phyloP scores from a whole-genome alignment of 2,329 filamentous ascomycete species.

The Aureobasidium sp. region DNA sequence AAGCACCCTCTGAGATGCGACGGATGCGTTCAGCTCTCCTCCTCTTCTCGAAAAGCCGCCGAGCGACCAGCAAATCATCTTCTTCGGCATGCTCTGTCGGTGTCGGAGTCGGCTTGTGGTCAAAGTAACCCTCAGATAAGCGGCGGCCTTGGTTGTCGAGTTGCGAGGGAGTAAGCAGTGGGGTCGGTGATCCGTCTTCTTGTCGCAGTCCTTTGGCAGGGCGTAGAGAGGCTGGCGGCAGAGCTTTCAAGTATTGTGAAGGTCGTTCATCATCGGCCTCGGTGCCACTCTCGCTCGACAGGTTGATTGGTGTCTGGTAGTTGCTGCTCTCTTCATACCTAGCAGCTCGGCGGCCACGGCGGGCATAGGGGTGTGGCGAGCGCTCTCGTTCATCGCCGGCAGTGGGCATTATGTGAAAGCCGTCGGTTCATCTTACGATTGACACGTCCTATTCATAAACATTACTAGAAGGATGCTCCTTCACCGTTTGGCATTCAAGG shows the following conservation, averaged over 20 bases:
- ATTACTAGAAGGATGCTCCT: background rate
- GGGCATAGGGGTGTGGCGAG: constrained; percentile 18
- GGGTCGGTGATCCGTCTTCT: constrained; percentile 30
- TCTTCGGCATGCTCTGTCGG: constrained; percentile 30
- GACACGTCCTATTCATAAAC: background rate
- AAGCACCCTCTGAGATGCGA: constrained; percentile 47
- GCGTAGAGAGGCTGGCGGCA: constrained; percentile 69
- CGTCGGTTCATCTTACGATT: constrained; percentile 8
- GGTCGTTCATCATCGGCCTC: constrained; percentile 87
- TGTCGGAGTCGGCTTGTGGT: constrained; percentile 14
- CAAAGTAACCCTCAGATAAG: constrained; percentile 33
- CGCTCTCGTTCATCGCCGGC: constrained; percentile 14
- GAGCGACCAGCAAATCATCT: constrained; percentile 41
- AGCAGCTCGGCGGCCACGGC: constrained; percentile 2
- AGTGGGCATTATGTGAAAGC: background rate
- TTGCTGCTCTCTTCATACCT: constrained; percentile 13
- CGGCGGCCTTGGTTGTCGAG: constrained; percentile 41
- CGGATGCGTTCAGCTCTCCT: constrained; percentile 88
- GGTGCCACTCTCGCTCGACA: constrained; percentile 81
- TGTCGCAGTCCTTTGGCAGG: constrained; percentile 72
- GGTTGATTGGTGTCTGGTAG: constrained; percentile 34
- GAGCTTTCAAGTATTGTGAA: constrained; percentile 63
- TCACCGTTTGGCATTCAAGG: background rate
- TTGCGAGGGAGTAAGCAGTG: constrained; percentile 41
- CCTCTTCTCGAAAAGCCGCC: constrained; percentile 69